Conservation (phyloP, 1,139 yeast species). For the Blastobotrys ciferrii region DNA sequence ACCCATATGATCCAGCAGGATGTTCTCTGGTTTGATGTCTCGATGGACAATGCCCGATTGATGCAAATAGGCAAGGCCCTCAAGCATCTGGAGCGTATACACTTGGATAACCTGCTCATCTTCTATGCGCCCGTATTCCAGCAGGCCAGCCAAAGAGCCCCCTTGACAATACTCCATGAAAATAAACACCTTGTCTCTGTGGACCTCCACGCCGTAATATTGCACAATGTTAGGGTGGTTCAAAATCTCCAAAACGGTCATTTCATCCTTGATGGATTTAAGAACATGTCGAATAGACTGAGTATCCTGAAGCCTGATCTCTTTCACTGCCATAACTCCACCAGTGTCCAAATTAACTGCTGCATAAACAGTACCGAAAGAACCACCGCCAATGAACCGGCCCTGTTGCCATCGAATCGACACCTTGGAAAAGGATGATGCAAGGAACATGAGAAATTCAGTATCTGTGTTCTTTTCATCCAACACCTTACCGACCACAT, state of each 20-base stretch:
- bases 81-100: conserved; percentile 87
- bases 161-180: conserved; percentile 99
- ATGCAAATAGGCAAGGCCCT: conserved; percentile 92
- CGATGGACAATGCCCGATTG: conserved; percentile 96
- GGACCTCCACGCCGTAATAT: conserved; percentile 95
- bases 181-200: conserved; percentile 89
- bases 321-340: conserved; percentile 95
- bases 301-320: conserved; percentile 84
- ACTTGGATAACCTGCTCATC: conserved; percentile 93
- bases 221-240: conserved; percentile 96
- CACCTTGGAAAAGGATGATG: conserved; percentile 85
- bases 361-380: conserved; percentile 91
- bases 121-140: conserved; percentile 89
- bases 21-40: conserved; percentile 94
- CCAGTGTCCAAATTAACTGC: conserved; percentile 94
- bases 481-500: conserved; percentile 78
- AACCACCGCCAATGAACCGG: conserved; percentile 88
- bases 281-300: conserved; percentile 83
- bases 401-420: conserved; percentile 98
- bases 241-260: conserved; percentile 92
- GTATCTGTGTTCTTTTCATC: conserved; percentile 87
- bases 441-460: conserved; percentile 79
- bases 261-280: conserved; percentile 89
- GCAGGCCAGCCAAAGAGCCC: conserved; percentile 80
- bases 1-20: conserved; percentile 86